Percentiles rank a stretch among this genome's conserved stretches.
These are phyloP conservation scores for Aechmea fasciata DNA, from an alignment of 176 grass and related monocot species.

Conservation along the genomic window DNA sequence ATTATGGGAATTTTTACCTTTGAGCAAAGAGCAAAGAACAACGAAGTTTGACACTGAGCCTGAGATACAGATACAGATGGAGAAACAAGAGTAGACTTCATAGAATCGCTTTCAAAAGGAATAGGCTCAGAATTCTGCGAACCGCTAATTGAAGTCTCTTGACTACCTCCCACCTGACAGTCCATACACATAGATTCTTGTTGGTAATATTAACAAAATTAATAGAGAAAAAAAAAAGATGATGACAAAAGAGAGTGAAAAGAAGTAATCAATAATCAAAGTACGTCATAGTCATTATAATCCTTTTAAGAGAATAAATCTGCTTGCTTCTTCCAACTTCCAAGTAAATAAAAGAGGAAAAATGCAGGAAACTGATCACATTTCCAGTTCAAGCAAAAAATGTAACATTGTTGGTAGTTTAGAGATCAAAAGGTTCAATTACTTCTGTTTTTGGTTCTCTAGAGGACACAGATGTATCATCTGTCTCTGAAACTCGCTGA, in stretches of 20 bases:
- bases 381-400: too few species aligned
- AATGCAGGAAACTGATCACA: background rate
- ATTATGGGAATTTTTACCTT: slow-evolving; percentile 31
- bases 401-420: too few species aligned
- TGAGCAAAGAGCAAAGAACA: slow-evolving; percentile 96
- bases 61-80: slow-evolving; percentile 43
- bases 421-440: slow-evolving; percentile 20
- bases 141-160: slow-evolving; percentile 47
- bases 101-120: slow-evolving; percentile 38
- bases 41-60: slow-evolving; percentile 56
- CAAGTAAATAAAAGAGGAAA: too few species aligned
- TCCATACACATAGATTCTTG: slow-evolving; percentile 16
- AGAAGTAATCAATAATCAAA: background rate
- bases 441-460: slow-evolving; percentile 44
- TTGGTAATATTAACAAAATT: background rate
- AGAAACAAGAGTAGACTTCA: slow-evolving; percentile 30
- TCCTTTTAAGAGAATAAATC: too few species aligned
- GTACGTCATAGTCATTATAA: too few species aligned
- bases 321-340: too few species aligned
- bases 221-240: background rate
- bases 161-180: slow-evolving; percentile 36
- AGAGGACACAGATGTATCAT: slow-evolving; percentile 24
- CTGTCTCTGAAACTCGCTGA: slow-evolving; percentile 31
- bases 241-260: background rate
- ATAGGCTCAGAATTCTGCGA: slow-evolving; percentile 43